These are phyloP conservation scores for Pythium apleroticum DNA, from an alignment of 352 stramenopile species.

Conservation along the genomic window DNA sequence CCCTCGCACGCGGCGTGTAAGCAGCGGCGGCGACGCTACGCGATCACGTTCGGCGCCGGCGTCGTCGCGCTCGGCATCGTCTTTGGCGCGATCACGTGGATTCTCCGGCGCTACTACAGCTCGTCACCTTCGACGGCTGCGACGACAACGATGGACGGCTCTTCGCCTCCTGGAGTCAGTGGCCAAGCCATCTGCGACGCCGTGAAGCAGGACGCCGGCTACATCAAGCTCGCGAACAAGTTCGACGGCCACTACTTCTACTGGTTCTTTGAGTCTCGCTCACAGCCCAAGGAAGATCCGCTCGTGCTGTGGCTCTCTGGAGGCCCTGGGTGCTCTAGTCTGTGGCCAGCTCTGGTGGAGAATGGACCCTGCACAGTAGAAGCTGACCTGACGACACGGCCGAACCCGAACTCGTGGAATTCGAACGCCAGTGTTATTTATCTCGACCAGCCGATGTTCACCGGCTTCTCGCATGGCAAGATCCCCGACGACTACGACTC, in stretches of 20 bases:
- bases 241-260: conserved; percentile 57
- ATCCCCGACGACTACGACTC: conserved; percentile 36
- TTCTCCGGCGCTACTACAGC: neutral
- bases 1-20: neutral
- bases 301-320: conserved; percentile 70
- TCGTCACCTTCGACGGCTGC: neutral
- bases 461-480: conserved; percentile 65
- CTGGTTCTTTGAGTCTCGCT: conserved; percentile 47
- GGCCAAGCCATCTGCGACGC: conserved; percentile 7
- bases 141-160: no score
- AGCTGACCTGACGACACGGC: conserved; percentile 39
- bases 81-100: neutral
- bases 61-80: neutral
- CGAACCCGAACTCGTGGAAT: conserved; percentile 68
- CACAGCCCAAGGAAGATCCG: conserved; percentile 37
- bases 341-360: conserved; percentile 54
- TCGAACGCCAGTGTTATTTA: conserved; percentile 68
- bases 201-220: conserved; percentile 30
- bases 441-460: conserved; percentile 63
- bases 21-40: neutral
- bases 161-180: neutral
- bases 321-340: conserved; percentile 60
- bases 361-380: conserved; percentile 65
- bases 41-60: neutral
- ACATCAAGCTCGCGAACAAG: conserved; percentile 47